phyloP scores from a whole-genome alignment of 371 early-diverging fungal species.

The Mortierella sp. region DNA sequence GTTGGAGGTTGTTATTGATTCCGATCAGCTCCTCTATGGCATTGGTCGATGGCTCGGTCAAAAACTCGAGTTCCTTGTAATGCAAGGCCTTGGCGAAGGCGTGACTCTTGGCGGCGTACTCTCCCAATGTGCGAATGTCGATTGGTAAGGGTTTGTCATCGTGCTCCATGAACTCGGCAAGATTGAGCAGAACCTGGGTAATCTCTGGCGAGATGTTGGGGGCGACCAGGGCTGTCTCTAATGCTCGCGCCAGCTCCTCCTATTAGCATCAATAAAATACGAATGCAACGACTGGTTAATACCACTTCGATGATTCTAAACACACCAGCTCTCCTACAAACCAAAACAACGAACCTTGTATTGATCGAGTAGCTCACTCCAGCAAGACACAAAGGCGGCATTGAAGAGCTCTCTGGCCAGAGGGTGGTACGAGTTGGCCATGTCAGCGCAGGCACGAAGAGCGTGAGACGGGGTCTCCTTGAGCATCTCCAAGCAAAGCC shows the following conservation, averaged over 20 bases:
- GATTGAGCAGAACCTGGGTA: conserved; percentile 90
- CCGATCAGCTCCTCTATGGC: conserved; percentile 95
- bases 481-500: conserved; percentile 93
- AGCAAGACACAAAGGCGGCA: conserved; percentile 97
- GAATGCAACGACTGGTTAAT: not conserved
- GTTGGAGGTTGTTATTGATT: conserved; percentile 95
- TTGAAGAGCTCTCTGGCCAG: conserved; percentile 96
- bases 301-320: not conserved
- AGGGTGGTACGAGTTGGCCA: conserved; percentile 88
- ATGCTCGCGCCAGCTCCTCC: conserved; percentile 89
- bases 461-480: conserved; percentile 97
- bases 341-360: conserved; percentile 68
- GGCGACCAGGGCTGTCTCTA: conserved; percentile 90
- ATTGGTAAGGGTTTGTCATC: conserved; percentile 97
- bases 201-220: conserved; percentile 94
- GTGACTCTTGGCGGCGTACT: conserved; percentile 94
- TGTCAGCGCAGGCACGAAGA: conserved; percentile 88
- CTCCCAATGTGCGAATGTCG: conserved; percentile 90
- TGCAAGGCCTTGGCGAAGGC: conserved; percentile 97
- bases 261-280: not conserved
- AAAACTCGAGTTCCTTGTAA: conserved; percentile 97
- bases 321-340: not conserved
- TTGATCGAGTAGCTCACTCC: conserved; percentile 92
- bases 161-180: conserved; percentile 99
- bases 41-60: conserved; percentile 85